phyloP scores from a whole-genome alignment of 2,329 filamentous ascomycete genomes.

The Periconia digitata region DNA sequence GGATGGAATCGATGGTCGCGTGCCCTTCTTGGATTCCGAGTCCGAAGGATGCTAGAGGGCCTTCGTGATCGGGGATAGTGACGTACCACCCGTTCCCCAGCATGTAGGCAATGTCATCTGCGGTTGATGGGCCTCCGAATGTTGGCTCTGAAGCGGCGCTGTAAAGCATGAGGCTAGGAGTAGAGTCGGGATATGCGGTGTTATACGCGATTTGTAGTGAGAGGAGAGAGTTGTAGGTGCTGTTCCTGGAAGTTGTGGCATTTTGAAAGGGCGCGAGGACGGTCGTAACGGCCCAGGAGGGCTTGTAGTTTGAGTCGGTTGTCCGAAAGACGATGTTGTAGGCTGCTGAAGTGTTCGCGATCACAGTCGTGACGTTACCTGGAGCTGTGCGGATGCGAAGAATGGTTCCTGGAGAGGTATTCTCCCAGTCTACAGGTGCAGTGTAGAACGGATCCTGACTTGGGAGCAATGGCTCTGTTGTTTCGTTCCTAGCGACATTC shows the following conservation, averaged over 20 bases:
- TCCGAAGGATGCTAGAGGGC: slow-evolving; percentile 22
- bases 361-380: slow-evolving; percentile 8
- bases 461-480: slow-evolving; percentile 7
- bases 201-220: slow-evolving; percentile 22
- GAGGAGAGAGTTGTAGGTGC: slow-evolving; percentile 9
- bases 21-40: slow-evolving; percentile 23
- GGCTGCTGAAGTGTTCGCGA: slow-evolving; percentile 10
- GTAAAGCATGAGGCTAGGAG: slow-evolving; percentile 14
- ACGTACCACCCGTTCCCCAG: slow-evolving; percentile 25
- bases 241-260: neutral
- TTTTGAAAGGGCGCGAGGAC: slow-evolving; percentile 11
- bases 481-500: neutral
- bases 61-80: slow-evolving; percentile 26
- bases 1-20: slow-evolving; percentile 28
- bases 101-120: slow-evolving; percentile 10
- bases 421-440: slow-evolving; percentile 9
- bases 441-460: slow-evolving; percentile 18
- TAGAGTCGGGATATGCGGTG: slow-evolving; percentile 12
- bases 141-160: slow-evolving; percentile 2
- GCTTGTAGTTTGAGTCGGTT: slow-evolving; percentile 14
- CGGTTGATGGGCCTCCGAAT: neutral
- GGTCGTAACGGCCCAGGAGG: slow-evolving; percentile 18
- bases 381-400: slow-evolving; percentile 15
- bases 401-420: slow-evolving; percentile 13
- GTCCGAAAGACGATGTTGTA: slow-evolving; percentile 20